Percentiles rank a stretch among this genome's conserved stretches.
Conservation (phyloP, 129 eudicot species). For the Flaveria brownii region DNA sequence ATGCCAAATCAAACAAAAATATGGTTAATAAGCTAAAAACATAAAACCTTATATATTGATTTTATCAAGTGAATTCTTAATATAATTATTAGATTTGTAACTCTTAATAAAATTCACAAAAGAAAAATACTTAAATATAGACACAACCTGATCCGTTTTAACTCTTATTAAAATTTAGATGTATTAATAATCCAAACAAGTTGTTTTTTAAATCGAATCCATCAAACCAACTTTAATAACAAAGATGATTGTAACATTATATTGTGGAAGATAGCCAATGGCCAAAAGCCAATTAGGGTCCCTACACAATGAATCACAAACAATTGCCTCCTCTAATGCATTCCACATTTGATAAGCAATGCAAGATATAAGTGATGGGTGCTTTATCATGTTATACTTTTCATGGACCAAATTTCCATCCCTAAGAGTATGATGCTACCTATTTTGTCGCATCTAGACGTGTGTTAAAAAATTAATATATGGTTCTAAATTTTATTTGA, state of each 20-base stretch:
- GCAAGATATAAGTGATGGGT: conserved; percentile 19
- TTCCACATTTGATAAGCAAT: conserved; percentile 45
- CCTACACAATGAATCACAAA: conserved; percentile 31
- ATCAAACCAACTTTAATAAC: neutral
- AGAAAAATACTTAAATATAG: neutral
- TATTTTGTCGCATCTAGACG: neutral
- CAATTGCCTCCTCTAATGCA: conserved; percentile 37
- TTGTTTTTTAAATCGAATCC: neutral
- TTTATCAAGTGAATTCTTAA: too few relatives aligned
- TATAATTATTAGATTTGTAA: neutral
- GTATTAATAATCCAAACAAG: neutral
- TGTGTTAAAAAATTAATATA: neutral
- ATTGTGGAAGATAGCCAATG: conserved; percentile 18
- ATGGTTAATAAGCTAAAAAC: too few relatives aligned
- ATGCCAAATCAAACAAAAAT: too few relatives aligned
- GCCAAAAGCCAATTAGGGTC: conserved; percentile 28
- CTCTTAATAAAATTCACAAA: neutral
- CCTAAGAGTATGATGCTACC: conserved; percentile 16
- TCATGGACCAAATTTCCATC: conserved; percentile 21
- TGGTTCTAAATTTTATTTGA: neutral
- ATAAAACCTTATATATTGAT: too few relatives aligned
- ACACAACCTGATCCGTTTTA: too few relatives aligned
- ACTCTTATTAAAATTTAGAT: neutral
- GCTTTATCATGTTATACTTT: conserved; percentile 21
- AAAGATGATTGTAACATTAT: neutral